Evolutionary conservation across 768 basidiomycete species (phyloP), one percentile per base, ranked within the genome.

Genomic region (Panellus pusillus): DNA sequence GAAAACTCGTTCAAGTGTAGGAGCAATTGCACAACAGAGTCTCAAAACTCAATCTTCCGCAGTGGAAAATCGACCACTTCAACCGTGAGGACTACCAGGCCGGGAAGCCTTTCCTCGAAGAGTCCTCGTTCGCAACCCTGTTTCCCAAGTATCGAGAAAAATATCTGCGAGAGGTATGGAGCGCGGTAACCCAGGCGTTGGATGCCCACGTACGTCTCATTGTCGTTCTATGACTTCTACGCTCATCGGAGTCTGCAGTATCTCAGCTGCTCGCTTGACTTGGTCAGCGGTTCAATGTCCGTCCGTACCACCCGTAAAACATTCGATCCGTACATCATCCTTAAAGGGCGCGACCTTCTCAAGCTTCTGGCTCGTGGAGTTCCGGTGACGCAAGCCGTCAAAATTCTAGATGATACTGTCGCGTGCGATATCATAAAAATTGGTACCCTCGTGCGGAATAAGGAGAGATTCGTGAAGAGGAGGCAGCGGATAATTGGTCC

Each of bases 401-500:
- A 94, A 68, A 85, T 98, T 40, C 73, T 99, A 50, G 87, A 97
- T 54, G 97, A 99, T 68, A 80, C 80, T 43, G 78, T 89, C 18
- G 91, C 93, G 2, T 97, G 93, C 69, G 97, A 99, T 69, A 95
- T 99, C 59, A 98, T 99, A 68, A 98, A 98, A 73, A 98, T 98
- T 57, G 96, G 97, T 14, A 95, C 81, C 63, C 68, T 96, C 47
- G 91, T 98, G 15, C 77, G 93, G 62, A 98, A 98, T 70, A 98
- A 96, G 69, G 97, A 98, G 57, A 77, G 96, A 29, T 98, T 96
- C 64, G 95, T 97, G 57, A 98, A 98, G 73, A 75, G 97, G 59
- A 76, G 97, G 58, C 96, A 98, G 72, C 80, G 97, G 55, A 95
- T 99, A 49, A 93, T 99, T 62, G 97, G 97, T 1, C 97, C 97